Evolutionary conservation across 192 early-diverging fungal genomes (phyloP), one percentile per base, ranked within the genome.

Genomic region (Podila epigama): DNA sequence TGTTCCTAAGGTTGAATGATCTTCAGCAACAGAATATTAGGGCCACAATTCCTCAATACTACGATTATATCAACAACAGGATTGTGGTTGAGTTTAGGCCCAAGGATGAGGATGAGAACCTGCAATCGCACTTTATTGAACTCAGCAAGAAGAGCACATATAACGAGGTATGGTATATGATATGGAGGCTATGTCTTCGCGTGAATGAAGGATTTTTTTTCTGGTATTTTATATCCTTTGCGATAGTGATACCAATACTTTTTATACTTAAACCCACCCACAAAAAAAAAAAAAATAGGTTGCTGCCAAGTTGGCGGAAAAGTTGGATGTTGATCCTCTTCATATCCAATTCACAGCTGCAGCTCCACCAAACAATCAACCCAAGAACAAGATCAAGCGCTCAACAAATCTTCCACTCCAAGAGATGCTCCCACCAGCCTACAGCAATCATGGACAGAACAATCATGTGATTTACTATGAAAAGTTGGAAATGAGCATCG

Each of bases 391-490:
- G 12, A 63, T 83, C n/a, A 75, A 65, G 50, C 64, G 73, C 12
- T 53, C 51, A 3, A 75, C 82, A 34, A 79, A 52, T 32, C 58
- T 79, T 44, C 61, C 51, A 4, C 28, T 84, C 13, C 27, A 75
- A 33, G 83, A 84, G 15, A 85, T 88, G 78, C 58, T 83, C 32
- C 53, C 68, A 32, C 35, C 79, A 7, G 68, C 61, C 22, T 56
- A 60, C 12, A 62, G 68, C 28, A 53, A 75, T 10, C 53, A 65
- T 1, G 36, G 66, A 50, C 62, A 73, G 36, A 36, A n/a, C 3
- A 62, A 35, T 37, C 79, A 80, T 41, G 67, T 84, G 11, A 63
- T 99, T 9, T 87, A 84, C 61, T 99, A 96, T 80, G 96, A 99
- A 70, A 83, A 94, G 44, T 60, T 97, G 53, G 92, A 95, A 32